Percentiles rank a stretch among this genome's conserved stretches.
These are phyloP conservation scores for Amesomyces nigricolor DNA, from an alignment of 2,329 filamentous ascomycete genomes.

Conservation along the genomic window DNA sequence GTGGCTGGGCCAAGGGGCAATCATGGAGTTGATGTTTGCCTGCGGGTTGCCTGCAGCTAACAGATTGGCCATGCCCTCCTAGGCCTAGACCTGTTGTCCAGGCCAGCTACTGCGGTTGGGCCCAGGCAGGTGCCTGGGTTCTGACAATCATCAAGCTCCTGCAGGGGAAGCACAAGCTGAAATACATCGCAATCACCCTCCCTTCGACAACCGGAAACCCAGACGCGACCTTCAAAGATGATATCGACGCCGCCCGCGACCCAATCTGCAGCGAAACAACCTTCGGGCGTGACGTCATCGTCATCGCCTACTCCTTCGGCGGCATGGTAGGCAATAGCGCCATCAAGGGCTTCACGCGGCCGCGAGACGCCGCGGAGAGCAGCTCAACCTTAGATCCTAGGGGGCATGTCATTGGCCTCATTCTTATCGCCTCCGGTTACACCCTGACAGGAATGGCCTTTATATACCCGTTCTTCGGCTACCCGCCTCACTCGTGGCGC, in stretches of 20 bases:
- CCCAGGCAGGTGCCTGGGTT: too few relatives aligned
- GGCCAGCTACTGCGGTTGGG: too few relatives aligned
- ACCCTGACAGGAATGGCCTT: conserved; percentile 35
- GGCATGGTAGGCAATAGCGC: conserved; percentile 43
- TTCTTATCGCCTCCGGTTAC: conserved; percentile 43
- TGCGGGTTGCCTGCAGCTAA: too few relatives aligned
- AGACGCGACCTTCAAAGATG: conserved; percentile 36
- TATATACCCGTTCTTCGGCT: conserved; percentile 37
- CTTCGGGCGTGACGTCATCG: conserved; percentile 39
- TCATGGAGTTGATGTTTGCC: too few relatives aligned
- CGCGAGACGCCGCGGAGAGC: background rate
- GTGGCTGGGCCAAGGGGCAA: too few relatives aligned
- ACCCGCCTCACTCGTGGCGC: conserved; percentile 39
- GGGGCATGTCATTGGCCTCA: conserved; percentile 41
- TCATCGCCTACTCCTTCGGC: conserved; percentile 46
- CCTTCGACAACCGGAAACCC: conserved; percentile 35
- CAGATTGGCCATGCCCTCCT: too few relatives aligned
- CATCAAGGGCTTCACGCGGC: conserved; percentile 37
- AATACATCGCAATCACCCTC: conserved; percentile 35
- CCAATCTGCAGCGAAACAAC: conserved; percentile 34
- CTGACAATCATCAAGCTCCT: conserved; percentile 35
- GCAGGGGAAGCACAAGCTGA: conserved; percentile 27
- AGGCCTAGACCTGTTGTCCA: too few relatives aligned
- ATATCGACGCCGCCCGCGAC: conserved; percentile 36
- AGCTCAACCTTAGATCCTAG: background rate